phyloP scores from a whole-genome alignment of 2,329 filamentous ascomycete species.

The Tolypocladium nubicola region DNA sequence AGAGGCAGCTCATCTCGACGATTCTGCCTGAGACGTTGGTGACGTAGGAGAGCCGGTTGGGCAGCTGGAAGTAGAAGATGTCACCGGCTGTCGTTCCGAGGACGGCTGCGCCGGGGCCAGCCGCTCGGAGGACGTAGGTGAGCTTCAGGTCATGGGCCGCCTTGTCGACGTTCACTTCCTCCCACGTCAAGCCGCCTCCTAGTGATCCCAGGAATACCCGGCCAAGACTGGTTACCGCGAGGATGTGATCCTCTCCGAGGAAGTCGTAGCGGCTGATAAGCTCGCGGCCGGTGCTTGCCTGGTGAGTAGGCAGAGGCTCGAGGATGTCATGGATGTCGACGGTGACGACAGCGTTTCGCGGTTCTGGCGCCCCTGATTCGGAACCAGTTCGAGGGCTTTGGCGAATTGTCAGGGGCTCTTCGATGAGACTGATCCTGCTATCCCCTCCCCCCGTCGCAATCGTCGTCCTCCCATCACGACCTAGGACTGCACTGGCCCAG shows the following conservation, averaged over 20 bases:
- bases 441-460: constrained; percentile 80
- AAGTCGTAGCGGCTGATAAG: constrained; percentile 55
- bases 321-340: constrained; percentile 24
- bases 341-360: constrained; percentile 7
- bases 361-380: not conserved
- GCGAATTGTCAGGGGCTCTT: constrained; percentile 8
- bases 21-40: constrained; percentile 35
- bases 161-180: constrained; percentile 24
- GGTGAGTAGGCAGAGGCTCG: constrained; percentile 5
- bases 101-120: constrained; percentile 27
- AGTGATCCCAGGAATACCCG: constrained; percentile 40
- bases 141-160: constrained; percentile 27
- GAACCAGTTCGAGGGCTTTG: not conserved
- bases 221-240: constrained; percentile 52
- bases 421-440: constrained; percentile 49
- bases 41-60: constrained; percentile 20
- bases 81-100: constrained; percentile 38
- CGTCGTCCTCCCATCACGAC: constrained; percentile 19
- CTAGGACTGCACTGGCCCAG: constrained; percentile 56
- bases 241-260: constrained; percentile 37
- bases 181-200: constrained; percentile 25
- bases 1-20: constrained; percentile 36
- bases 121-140: constrained; percentile 36
- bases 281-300: constrained; percentile 17
- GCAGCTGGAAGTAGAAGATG: constrained; percentile 31